Evolutionary conservation across 2,329 filamentous ascomycete species (phyloP), one percentile per base, ranked within the genome.

Genomic region (Beauveria rudraprayagi): DNA sequence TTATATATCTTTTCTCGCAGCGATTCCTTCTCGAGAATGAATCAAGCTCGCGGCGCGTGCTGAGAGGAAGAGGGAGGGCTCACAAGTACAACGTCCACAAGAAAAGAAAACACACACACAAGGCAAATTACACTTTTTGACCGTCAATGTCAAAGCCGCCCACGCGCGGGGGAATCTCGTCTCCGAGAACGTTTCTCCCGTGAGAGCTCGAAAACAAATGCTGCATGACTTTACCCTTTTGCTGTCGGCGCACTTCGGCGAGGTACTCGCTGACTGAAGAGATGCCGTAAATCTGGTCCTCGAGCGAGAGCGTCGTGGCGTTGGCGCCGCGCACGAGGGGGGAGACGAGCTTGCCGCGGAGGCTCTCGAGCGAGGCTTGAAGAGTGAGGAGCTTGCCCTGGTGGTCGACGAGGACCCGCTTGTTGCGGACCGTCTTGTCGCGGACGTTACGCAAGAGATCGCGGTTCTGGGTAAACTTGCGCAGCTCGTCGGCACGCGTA

Each of bases 381-480:
- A 97, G 81, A 3, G 88, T 89, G 59, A 94, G 80, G 44, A 97
- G 83, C 64, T 90, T 88, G 63, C 89, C 86, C 68, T 95, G 94
- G 73, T 97, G 92, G 68, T 92, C 89, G 65, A 94, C 85, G 9
- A 97, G 82, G 41, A 95, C 82, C 65, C 86, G 85, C 75, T 97
- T 97, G 77, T 97, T 96, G 63, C 85, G 84, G 26, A 96, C 86
- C 1, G 92, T 96, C 68, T 89, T 89, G 62, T 88, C 84, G 64
- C 92, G 86, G 61, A 97, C 88, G 65, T 88, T 88, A 55, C 82
- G 83, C 26, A 97, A 83, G 1, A 97, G 80, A 55, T 86, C 81
- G 64, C 88, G 88, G 78, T 97, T 97, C 75, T 90, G 91, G 72
- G 96, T 91, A 74, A 92, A 97, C 73, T 97, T 97, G 70, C 85